These are phyloP conservation scores for Quercus suber DNA, from an alignment of 306 rosid species.

Conservation along the genomic window DNA sequence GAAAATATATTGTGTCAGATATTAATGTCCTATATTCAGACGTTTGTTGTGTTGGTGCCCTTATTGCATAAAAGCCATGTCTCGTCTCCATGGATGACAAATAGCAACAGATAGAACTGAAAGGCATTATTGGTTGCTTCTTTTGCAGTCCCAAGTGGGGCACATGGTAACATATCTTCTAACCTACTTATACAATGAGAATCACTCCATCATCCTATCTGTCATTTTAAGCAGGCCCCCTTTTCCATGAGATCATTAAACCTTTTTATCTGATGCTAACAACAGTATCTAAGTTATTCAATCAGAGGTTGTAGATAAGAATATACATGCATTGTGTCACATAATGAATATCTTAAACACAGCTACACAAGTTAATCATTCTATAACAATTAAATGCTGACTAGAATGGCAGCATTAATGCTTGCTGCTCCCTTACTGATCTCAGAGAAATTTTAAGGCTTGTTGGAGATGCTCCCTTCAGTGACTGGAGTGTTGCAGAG, in stretches of 20 bases:
- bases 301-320: background rate
- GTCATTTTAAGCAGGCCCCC: no score
- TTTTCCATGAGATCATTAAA: background rate
- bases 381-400: background rate
- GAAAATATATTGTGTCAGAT: no score
- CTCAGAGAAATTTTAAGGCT: slow-evolving; percentile 80
- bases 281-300: background rate
- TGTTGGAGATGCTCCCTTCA: slow-evolving; percentile 81
- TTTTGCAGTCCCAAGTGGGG: no score
- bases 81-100: no score
- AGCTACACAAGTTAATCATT: background rate
- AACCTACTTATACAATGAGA: no score
- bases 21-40: no score
- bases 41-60: no score
- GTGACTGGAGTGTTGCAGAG: slow-evolving; percentile 54
- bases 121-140: no score
- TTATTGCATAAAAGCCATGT: no score
- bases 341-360: background rate
- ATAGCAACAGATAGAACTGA: no score
- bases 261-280: background rate
- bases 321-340: background rate
- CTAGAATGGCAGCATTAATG: slow-evolving; percentile 5
- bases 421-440: slow-evolving; percentile 49
- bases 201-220: no score
- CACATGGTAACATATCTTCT: no score